Evolutionary conservation across 768 basidiomycete genomes (phyloP).

Genomic region (Pleurotus pulmonarius): DNA sequence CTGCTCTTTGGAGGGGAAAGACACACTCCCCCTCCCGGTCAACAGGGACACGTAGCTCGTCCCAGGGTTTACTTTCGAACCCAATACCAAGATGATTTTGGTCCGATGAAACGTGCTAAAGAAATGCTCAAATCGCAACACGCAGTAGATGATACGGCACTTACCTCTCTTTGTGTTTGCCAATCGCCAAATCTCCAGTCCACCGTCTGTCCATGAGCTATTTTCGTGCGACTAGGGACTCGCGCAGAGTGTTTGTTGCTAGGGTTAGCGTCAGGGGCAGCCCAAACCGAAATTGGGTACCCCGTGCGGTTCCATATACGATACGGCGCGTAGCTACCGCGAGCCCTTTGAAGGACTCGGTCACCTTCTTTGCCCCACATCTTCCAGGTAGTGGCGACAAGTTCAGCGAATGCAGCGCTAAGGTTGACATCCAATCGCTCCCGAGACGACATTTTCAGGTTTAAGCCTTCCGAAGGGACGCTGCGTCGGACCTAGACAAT

Average conservation of each 20-base stretch:
- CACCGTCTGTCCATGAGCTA: slow-evolving; percentile 70
- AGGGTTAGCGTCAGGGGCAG: slow-evolving; percentile 61
- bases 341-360: slow-evolving; percentile 64
- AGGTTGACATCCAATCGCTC: slow-evolving; percentile 90
- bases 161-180: slow-evolving; percentile 88
- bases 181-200: slow-evolving; percentile 99
- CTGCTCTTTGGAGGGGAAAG: slow-evolving; percentile 72
- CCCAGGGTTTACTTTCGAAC: slow-evolving; percentile 85
- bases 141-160: slow-evolving; percentile 8
- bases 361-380: slow-evolving; percentile 76
- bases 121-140: not conserved
- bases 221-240: slow-evolving; percentile 33
- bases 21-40: slow-evolving; percentile 91
- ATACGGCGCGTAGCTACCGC: slow-evolving; percentile 93
- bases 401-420: slow-evolving; percentile 85
- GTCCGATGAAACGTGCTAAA: slow-evolving; percentile 60
- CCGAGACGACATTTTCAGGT: slow-evolving; percentile 62
- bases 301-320: slow-evolving; percentile 90
- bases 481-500: too few species aligned
- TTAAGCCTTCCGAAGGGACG: slow-evolving; percentile 42
- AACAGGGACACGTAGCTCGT: slow-evolving; percentile 85
- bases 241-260: slow-evolving; percentile 44
- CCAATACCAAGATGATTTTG: slow-evolving; percentile 88
- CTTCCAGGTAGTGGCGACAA: slow-evolving; percentile 69
- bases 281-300: slow-evolving; percentile 79